phyloP scores from a whole-genome alignment of 1,284 basidiomycete species.

The Ganoderma leucocontextum region DNA sequence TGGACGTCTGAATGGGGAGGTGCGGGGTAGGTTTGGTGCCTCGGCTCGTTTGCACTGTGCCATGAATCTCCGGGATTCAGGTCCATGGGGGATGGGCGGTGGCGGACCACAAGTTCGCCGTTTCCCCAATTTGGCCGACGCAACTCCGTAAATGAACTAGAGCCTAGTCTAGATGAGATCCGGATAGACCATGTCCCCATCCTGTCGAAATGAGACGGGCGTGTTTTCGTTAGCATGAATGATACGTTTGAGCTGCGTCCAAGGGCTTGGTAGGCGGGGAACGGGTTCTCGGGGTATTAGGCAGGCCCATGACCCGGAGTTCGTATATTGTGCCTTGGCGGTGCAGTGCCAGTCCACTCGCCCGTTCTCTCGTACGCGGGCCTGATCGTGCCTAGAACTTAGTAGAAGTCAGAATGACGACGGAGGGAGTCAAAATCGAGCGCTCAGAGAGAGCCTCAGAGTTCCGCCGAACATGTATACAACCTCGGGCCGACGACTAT shows the following conservation, averaged over 20 bases:
- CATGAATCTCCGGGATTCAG: neutral
- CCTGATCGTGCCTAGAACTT: slow-evolving; percentile 11
- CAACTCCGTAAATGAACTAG: neutral
- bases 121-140: neutral
- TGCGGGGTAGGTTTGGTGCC: slow-evolving; percentile 8
- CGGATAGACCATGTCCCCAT: neutral
- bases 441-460: neutral
- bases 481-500: slow-evolving; percentile 26
- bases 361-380: slow-evolving; percentile 17
- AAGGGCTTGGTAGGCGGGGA: neutral
- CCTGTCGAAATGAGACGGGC: neutral
- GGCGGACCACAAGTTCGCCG: neutral
- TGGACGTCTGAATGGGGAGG: slow-evolving; percentile 2
- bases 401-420: slow-evolving; percentile 8
- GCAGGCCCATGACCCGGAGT: slow-evolving; percentile 10
- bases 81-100: neutral
- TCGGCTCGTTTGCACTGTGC: slow-evolving; percentile 8
- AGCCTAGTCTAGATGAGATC: neutral
- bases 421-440: slow-evolving; percentile 14
- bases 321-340: slow-evolving; percentile 20
- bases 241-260: neutral
- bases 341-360: slow-evolving; percentile 3
- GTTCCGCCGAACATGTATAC: slow-evolving; percentile 1
- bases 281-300: neutral
- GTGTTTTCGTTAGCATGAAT: slow-evolving; percentile 5